A percentile compares a stretch with the other conserved stretches of the same genome.
These are phyloP conservation scores for Typha latifolia DNA, from an alignment of 176 grass and related monocot genomes.

Conservation along the genomic window DNA sequence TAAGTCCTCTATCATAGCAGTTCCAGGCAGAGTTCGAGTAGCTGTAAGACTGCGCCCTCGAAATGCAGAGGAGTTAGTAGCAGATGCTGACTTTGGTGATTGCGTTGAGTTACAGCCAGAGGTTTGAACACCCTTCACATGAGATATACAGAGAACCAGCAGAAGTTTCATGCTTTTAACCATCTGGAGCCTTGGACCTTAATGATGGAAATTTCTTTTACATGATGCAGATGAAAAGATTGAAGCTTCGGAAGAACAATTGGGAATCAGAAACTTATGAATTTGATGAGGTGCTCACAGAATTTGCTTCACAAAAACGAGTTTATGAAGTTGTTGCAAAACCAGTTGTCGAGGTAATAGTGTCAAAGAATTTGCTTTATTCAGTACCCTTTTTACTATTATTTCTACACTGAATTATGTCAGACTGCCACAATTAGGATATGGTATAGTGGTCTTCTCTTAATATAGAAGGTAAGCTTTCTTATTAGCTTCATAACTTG, in stretches of 20 bases:
- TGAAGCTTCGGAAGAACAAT: conserved; percentile 99
- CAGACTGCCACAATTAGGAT: background rate
- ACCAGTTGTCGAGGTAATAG: conserved; percentile 90
- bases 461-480: background rate
- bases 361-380: conserved; percentile 13
- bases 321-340: conserved; percentile 99
- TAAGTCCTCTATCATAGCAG: conserved; percentile 26
- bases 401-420: background rate
- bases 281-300: conserved; percentile 94
- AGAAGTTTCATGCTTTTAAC: background rate
- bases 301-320: conserved; percentile 97
- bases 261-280: conserved; percentile 96
- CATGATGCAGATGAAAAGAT: conserved; percentile 74
- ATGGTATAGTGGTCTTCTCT: too few species aligned
- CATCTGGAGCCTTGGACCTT: conserved; percentile 4
- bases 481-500: background rate
- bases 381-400: background rate
- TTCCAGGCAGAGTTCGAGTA: conserved; percentile 90
- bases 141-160: conserved; percentile 1
- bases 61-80: conserved; percentile 69
- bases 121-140: conserved; percentile 25
- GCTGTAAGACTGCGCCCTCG: conserved; percentile 90
- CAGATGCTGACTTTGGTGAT: conserved; percentile 96
- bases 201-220: background rate
- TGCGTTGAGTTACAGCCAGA: conserved; percentile 96